Base-by-base conservation (phyloP, 2,329 filamentous ascomycete species). In the Rhynchosporium agropyri region DNA sequence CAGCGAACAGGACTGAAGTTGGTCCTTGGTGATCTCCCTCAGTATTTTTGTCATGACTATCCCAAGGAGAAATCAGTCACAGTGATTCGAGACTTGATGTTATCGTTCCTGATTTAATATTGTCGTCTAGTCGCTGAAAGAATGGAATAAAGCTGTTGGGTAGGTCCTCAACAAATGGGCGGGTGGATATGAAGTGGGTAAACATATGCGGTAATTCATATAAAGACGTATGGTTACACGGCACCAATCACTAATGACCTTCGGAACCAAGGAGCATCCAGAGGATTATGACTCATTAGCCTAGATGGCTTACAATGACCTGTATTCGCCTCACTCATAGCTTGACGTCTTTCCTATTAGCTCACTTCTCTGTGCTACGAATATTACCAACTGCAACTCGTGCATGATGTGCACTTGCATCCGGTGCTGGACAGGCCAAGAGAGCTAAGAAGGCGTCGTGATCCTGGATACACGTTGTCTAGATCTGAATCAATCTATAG, bases 221-320 rank as follows among this genome's bases (percentile, higher is more conserved):
- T 48, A 33, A 58, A 33, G 40, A 46, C 29, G 55, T 58, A 33
- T 13, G 29, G 28, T 38, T 38, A 56, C 53, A 20, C 53, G 53
- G 53, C 53, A 56, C 53, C 53, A 56, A 56, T 56, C 38, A 45
- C 28, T 58, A 33, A 58, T 58, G 31, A 43, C 48, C 55, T 48
- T 58, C 40, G 55, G 55, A 58, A 58, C 40, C 55, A 58, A 58
- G 29, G 40, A 58, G 4, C 43, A 46, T 46, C 43, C n/a, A 46
- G 43, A 46, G 43, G 7, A 20, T 46, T 46, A 46, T 46, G 20
- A 26, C 28, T 10, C n/a, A 46, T 46, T 46, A n/a, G n/a, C n/a
- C n/a, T n/a, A n/a, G n/a, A n/a, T n/a, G n/a, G n/a, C n/a, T n/a
- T n/a, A n/a, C n/a, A n/a, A n/a, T n/a, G n/a, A n/a, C n/a, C n/a